Conservation (phyloP, 2,329 filamentous ascomycete genomes). For the Fusarium sacchari region DNA sequence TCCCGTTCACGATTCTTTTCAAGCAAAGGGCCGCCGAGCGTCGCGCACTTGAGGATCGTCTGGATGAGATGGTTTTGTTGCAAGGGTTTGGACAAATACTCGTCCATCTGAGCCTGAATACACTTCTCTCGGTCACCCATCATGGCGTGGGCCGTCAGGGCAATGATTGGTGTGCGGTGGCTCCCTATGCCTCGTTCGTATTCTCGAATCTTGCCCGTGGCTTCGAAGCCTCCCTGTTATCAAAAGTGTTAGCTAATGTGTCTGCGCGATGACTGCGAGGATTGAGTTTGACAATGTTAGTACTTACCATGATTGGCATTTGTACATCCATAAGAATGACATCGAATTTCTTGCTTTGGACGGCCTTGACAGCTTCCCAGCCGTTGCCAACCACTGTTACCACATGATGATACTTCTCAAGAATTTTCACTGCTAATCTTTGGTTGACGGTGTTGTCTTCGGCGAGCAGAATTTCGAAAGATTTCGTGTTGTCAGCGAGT, state of each 20-base stretch:
- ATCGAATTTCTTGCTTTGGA: constrained; percentile 92
- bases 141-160: constrained; percentile 97
- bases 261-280: neutral
- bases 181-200: constrained; percentile 86
- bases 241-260: constrained; percentile 48
- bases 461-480: constrained; percentile 92
- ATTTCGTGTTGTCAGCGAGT: constrained; percentile 91
- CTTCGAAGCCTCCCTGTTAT: constrained; percentile 89
- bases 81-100: constrained; percentile 95
- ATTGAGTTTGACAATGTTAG: neutral
- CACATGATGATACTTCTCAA: constrained; percentile 95
- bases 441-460: constrained; percentile 99
- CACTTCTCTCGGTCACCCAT: constrained; percentile 98
- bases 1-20: constrained; percentile 77
- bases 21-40: constrained; percentile 83
- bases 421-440: constrained; percentile 92
- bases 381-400: constrained; percentile 96
- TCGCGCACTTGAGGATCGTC: constrained; percentile 96
- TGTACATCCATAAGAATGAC: constrained; percentile 99
- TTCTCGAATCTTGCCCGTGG: constrained; percentile 94
- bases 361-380: constrained; percentile 89
- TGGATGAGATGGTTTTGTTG: constrained; percentile 98
- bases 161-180: constrained; percentile 92
- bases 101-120: constrained; percentile 98
- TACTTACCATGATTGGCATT: constrained; percentile 95